Evolutionary conservation across 768 basidiomycete species (phyloP), one percentile per base, ranked within the genome.

Genomic region (Xanthoconium purpureum): DNA sequence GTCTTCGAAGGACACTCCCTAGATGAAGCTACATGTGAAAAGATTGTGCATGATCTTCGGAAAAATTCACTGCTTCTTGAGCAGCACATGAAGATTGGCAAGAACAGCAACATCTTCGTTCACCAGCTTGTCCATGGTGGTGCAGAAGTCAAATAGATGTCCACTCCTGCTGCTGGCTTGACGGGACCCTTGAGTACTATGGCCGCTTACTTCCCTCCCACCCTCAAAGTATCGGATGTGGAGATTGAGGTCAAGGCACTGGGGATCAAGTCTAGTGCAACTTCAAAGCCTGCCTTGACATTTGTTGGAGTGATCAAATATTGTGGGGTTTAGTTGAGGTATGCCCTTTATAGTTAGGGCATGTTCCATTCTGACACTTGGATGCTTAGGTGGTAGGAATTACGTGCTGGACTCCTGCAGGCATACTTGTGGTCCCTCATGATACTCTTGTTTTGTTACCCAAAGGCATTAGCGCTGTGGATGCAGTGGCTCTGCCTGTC

Each of bases 1-100:
- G 1, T 70, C 7, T 70, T 71, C 14, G 67, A 71, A 48, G 69
- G 69, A 40, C 66, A 70, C 47, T 59, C 65, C 17, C 39, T 70
- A 40, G 59, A 62, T 13, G 47, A 61, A 17, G 57, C 18, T 6
- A 60, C 58, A 3, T 64, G 63, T 40, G 69, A 64, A 63, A 63
- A 58, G 50, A 50, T 56, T 14, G 62, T 70, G 18, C 60, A 69
- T 35, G 62, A 60, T 24, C 57, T 70, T 11, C 67, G 69, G 29
- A 61, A 61, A 32, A 71, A 70, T 37, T 42, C 60, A 0, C 54
- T 69, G 9, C 60, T 69, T 13, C 60, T 70, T 14, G 67, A 71
- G 29, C 64, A 71, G 32, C 67, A 70, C 29, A 63, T 71, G 57
- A 66, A 65, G 63, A 59, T 73, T 17, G 45, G 42, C 39, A 59